Percentiles rank a stretch among this genome's conserved stretches.
phyloP scores from a whole-genome alignment of 768 basidiomycete species.

The Rhizopogon salebrosus region DNA sequence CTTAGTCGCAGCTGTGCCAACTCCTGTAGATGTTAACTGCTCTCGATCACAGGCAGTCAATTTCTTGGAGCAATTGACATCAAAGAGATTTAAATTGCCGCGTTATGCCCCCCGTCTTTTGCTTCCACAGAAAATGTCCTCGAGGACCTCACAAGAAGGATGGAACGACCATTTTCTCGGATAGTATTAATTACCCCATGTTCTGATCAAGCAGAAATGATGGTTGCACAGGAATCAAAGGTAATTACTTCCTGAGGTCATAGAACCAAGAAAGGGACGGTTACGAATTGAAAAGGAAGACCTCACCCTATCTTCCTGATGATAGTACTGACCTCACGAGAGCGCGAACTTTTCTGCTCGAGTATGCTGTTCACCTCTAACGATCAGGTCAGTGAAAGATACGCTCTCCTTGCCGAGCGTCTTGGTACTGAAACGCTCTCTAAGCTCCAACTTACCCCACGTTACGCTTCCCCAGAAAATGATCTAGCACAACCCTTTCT shows the following conservation, averaged over 20 bases:
- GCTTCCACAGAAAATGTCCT: slow-evolving; percentile 27
- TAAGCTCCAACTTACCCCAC: slow-evolving; percentile 52
- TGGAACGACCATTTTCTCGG: slow-evolving; percentile 32
- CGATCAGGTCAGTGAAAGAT: slow-evolving; percentile 58
- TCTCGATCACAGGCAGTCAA: too few species aligned
- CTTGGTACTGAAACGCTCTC: slow-evolving; percentile 50
- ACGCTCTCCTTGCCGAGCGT: slow-evolving; percentile 65
- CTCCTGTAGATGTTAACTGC: too few species aligned
- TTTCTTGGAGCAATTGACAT: too few species aligned
- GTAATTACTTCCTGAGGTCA: slow-evolving; percentile 42
- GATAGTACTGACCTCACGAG: slow-evolving; percentile 74
- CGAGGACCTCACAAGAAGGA: slow-evolving; percentile 53
- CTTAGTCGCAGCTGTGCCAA: too few species aligned
- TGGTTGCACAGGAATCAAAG: slow-evolving; percentile 72
- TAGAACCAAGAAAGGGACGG: slow-evolving; percentile 76
- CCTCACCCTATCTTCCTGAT: slow-evolving; percentile 61
- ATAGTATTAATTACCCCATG: slow-evolving; percentile 66
- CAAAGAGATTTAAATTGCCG: slow-evolving; percentile 36
- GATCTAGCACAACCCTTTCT: slow-evolving; percentile 12
- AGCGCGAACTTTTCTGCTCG: slow-evolving; percentile 36
- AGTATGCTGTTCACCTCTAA: slow-evolving; percentile 2
- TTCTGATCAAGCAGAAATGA: slow-evolving; percentile 64
- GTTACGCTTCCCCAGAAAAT: slow-evolving; percentile 42
- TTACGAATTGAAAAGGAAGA: slow-evolving; percentile 74
- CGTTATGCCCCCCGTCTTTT: slow-evolving; percentile 43